Evolutionary conservation across 2,329 filamentous ascomycete species (phyloP), one percentile per base, ranked within the genome.

Genomic region (Curvularia sp.): DNA sequence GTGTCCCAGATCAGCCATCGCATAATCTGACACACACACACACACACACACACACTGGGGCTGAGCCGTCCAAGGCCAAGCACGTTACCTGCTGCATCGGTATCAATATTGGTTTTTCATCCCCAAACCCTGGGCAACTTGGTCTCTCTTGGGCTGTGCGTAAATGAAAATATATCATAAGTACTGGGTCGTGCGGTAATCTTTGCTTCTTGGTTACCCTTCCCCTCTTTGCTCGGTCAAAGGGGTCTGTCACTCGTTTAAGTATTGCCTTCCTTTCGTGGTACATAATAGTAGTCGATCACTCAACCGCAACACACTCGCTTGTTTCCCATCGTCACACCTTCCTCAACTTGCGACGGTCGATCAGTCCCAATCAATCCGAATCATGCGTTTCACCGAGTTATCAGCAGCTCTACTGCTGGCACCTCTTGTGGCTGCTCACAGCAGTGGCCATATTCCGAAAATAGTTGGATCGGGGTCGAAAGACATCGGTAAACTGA

Each of bases 361-460:
- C 3, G 5, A 28, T 30, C 12, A 9, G 5, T 49, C 21, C 13
- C 13, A 10, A n/a, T 10, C 10, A 28, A 39, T 28, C 27, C 27
- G 28, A 34, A 66, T 53, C 42, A 77, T 77, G 75, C 73, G 69
- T 49, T 70, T 75, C 65, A 64, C 69, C 23, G 66, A 67, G 27
- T 38, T 74, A n/a, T 57, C 71, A 28, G 65, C 70, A 38, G 70
- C 64, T 43, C 67, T 70, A 18, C 53, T 71, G 49, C 66, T 68
- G 46, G 72, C 63, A 9, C 70, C 73, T 7, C 59, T 74, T 13
- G 74, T 72, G 23, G 71, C 68, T 25, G 74, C 75, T 49, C 75
- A 77, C 57, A 43, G 58, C 19, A 67, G 65, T 30, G 57, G 69
- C 39, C 69, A 66, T 18, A 65, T 65, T 6, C 75, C 74, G 6